Percentiles rank a stretch among this genome's conserved stretches.
Conservation (phyloP, 257 asterid genomes). For the Eustoma russellianum region DNA sequence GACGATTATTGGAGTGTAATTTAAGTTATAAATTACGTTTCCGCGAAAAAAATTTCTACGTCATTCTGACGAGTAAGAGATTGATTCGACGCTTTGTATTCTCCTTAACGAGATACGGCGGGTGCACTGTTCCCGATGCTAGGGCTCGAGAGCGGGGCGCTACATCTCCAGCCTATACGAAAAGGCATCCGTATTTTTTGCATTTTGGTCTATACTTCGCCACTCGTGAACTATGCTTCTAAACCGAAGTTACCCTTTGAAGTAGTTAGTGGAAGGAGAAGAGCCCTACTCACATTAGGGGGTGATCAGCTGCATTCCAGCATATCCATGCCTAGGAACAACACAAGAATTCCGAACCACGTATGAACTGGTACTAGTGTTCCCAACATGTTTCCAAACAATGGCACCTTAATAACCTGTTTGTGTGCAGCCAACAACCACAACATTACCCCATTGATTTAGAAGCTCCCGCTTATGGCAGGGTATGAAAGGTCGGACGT, state of each 20-base stretch:
- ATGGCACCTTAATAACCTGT: constrained; percentile 54
- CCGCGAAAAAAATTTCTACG: no score
- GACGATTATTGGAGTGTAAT: no score
- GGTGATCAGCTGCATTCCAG: constrained; percentile 67
- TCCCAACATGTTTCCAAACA: constrained; percentile 49
- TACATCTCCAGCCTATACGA: constrained; percentile 48
- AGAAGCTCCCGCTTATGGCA: no score
- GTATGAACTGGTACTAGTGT: constrained; percentile 53
- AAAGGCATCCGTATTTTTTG: not conserved
- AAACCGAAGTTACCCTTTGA: not conserved
- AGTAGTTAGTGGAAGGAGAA: no score
- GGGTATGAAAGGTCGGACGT: no score
- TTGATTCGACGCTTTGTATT: no score
- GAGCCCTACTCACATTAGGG: constrained; percentile 33
- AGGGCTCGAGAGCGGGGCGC: no score
- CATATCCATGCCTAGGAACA: constrained; percentile 49
- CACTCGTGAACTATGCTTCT: not conserved
- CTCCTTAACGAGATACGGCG: no score
- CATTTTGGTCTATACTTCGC: not conserved
- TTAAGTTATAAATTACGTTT: no score
- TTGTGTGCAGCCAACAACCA: constrained; percentile 3
- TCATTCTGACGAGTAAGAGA: no score
- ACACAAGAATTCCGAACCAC: constrained; percentile 64
- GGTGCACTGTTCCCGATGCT: no score
- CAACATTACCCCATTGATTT: no score